Evolutionary conservation across 2,329 filamentous ascomycete species (phyloP), one percentile per base, ranked within the genome.

Genomic region (Penicillium fuscoglaucum): DNA sequence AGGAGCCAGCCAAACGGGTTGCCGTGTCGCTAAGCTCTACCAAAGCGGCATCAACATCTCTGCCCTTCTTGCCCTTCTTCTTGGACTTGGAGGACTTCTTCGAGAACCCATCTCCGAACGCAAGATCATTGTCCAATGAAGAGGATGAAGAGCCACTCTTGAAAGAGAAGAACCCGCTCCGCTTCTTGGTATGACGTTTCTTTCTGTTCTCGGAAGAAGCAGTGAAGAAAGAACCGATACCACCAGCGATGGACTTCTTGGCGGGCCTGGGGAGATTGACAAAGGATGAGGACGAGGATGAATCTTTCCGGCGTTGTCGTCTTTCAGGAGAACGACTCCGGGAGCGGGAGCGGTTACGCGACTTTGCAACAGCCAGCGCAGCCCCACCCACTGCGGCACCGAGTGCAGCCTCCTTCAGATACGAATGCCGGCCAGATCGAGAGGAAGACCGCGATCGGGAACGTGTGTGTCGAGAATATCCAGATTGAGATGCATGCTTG

Each of bases 101-200:
- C 2, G 75, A 59, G 37, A 73, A 87, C 17, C 85, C 87, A 55
- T 77, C 80, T 10, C 87, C 87, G 69, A 89, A 90, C 10, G 87
- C 87, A 60, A 90, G 75, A 68, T 90, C 88, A 21, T 83, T 84
- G 71, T 89, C 86, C 55, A 89, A 79, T 0, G 86, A 88, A 0
- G 86, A 89, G 2, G 85, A 87, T 1, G 87, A 90, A 2, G 84
- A 87, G 66, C 87, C 88, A 47, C 49, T 45, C 55, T 77, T 79
- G 65, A 86, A 82, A 57, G 80, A 82, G 43, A 87, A 79, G 53
- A 88, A 81, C 58, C 84, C 81, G 28, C 72, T 74, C 40, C 79
- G 65, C 63, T 75, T 75, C 60, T 74, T 77, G 24, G 69, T 79
- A 62, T 77, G 79, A 63, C 78, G 80, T 56, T 79, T 80, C 63